Base-by-base conservation (phyloP, 176 grass and related monocot species). In the Paspalum vaginatum region DNA sequence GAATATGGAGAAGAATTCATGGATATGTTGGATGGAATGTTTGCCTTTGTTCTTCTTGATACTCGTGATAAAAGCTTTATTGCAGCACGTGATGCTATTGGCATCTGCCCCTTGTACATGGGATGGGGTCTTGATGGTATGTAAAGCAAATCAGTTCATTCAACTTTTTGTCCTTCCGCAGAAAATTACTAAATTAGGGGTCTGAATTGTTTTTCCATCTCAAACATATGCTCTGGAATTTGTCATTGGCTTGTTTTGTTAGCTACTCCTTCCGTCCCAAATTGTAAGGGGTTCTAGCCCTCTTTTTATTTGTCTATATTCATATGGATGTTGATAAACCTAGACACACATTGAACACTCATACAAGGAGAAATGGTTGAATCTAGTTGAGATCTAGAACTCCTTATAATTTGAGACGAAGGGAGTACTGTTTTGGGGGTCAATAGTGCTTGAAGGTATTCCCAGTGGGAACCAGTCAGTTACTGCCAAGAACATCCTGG, bases 101-200 rank as follows among this genome's bases (percentile, higher is more conserved):
- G 96, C 40, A 95, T 99, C 54, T 95, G 92, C 72, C 96, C 96
- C 43, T 84, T 95, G 25, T 99, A 99, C 84, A 90, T 99, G 91
- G 96, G 96, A 74, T 95, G 96, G 96, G 96, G 96, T 82, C 93
- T 91, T 67, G 93, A 99, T 88, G 96, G 96, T 99, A 95, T 41
- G 82, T 72, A 67, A 9, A 69, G 14, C 7, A 27, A 64, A 39
- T 78, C 21, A 46, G 18, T 70, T 78, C 41, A 75, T 88, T 20
- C 39, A 75, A 18, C 21, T 52, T 15, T 73, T 81, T 49, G 9
- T 50, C 11, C n/a, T 48, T 63, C 21, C 26, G 27, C 24, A 18
- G 49, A 32, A 81, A 77, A 45, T 6, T 10, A 61, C n/a, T n/a
- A n/a, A 32, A 32, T 32, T 32, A 39, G 22, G 51, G n/a, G 21